Percentiles rank a stretch among this genome's conserved stretches.
Conservation (phyloP, 1,284 basidiomycete genomes). For the Cutaneotrichosporon sp. region DNA sequence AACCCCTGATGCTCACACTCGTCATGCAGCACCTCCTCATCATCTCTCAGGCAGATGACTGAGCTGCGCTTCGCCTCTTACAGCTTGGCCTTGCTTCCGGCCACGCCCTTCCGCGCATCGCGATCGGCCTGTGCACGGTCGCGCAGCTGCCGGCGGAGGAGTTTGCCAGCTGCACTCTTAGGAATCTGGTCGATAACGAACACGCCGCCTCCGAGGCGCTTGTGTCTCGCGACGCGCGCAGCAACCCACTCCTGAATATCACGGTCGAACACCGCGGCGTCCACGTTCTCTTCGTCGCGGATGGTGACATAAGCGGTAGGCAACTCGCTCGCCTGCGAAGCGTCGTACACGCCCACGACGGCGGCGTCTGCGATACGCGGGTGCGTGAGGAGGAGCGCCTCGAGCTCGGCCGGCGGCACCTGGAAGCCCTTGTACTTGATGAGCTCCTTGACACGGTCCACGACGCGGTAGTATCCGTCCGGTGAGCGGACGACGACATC, state of each 20-base stretch:
- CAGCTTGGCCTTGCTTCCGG: too few species aligned
- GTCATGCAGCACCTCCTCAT: too few species aligned
- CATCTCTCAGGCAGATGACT: too few species aligned
- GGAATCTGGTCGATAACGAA: conserved; percentile 54
- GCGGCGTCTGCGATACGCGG: conserved; percentile 68
- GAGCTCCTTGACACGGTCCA: conserved; percentile 65
- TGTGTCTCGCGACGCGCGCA: conserved; percentile 57
- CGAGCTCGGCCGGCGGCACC: conserved; percentile 61
- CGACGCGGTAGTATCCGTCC: conserved; percentile 58
- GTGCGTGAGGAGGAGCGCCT: conserved; percentile 68
- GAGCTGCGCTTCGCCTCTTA: too few species aligned
- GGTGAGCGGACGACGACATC: conserved; percentile 66
- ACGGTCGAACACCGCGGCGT: conserved; percentile 52
- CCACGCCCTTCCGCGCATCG: conserved; percentile 7
- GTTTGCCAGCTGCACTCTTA: conserved; percentile 47
- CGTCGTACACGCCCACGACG: conserved; percentile 66
- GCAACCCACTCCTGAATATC: conserved; percentile 64
- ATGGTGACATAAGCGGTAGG: conserved; percentile 43
- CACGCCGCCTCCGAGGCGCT: conserved; percentile 56
- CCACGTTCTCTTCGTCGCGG: conserved; percentile 1
- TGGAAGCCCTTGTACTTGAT: too few species aligned
- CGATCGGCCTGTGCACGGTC: conserved; percentile 17
- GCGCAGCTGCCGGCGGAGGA: conserved; percentile 42
- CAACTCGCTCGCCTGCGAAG: conserved; percentile 60
- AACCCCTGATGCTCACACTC: too few species aligned